phyloP scores from a whole-genome alignment of 2,329 filamentous ascomycete species.

The Calonectria henricotiae region DNA sequence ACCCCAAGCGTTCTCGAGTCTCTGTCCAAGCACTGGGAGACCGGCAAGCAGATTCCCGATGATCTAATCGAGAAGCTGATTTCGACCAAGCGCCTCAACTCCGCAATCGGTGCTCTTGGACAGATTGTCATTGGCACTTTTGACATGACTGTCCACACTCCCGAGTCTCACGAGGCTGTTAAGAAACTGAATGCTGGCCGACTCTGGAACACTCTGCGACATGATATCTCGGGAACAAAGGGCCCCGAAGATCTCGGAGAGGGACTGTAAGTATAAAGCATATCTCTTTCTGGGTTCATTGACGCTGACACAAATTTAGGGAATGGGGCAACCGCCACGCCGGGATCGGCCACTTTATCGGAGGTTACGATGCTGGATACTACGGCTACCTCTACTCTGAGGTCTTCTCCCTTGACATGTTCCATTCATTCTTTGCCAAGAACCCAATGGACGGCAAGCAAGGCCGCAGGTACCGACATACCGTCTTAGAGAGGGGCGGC shows the following conservation, averaged over 20 bases:
- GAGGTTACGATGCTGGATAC: conserved; percentile 89
- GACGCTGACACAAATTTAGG: conserved; percentile 59
- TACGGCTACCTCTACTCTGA: conserved; percentile 83
- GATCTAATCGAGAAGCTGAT: conserved; percentile 83
- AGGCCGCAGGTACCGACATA: conserved; percentile 83
- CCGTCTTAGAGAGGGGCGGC: conserved; percentile 84
- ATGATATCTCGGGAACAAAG: conserved; percentile 81
- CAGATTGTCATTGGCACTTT: conserved; percentile 88
- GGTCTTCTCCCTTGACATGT: conserved; percentile 91
- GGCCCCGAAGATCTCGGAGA: conserved; percentile 79
- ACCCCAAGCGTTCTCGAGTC: conserved; percentile 75
- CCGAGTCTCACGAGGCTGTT: conserved; percentile 78
- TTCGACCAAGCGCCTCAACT: conserved; percentile 85
- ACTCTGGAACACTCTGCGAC: conserved; percentile 81
- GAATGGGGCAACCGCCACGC: conserved; percentile 85
- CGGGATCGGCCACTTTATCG: conserved; percentile 87
- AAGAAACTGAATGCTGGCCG: conserved; percentile 76
- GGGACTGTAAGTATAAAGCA: conserved; percentile 63
- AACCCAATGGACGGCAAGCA: conserved; percentile 84
- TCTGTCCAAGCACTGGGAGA: conserved; percentile 82
- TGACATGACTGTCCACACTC: conserved; percentile 86
- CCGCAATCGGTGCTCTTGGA: conserved; percentile 82
- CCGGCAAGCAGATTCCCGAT: conserved; percentile 80
- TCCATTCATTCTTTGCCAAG: conserved; percentile 83
- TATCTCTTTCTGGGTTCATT: neutral